Percentiles rank a stretch among this genome's conserved stretches.
phyloP scores from a whole-genome alignment of 2,329 filamentous ascomycete genomes.

The Raffaelea deltoideospora region DNA sequence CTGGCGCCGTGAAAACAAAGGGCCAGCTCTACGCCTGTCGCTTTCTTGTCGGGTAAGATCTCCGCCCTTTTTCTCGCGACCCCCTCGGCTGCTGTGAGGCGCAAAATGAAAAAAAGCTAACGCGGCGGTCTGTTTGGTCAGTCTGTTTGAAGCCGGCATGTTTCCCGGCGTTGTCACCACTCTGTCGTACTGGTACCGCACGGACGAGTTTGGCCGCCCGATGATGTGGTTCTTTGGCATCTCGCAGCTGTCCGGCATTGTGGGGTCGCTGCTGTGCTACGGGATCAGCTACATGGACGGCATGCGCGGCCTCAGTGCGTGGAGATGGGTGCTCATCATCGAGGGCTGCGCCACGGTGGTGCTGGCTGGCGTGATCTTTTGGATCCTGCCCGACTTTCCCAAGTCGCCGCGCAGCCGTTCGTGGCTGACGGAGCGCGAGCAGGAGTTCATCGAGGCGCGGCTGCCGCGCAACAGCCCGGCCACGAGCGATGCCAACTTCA shows the following conservation, averaged over 20 bases:
- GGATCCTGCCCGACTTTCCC: conserved; percentile 5
- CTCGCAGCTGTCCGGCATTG: conserved; percentile 1
- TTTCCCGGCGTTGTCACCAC: conserved; percentile 5
- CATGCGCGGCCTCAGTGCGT: conserved; percentile 4
- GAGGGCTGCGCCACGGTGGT: conserved; percentile 4
- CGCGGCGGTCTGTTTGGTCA: neutral
- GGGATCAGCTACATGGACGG: conserved; percentile 6
- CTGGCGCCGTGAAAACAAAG: conserved; percentile 1
- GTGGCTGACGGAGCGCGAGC: conserved; percentile 7
- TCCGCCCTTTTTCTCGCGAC: no score
- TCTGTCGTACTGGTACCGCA: conserved; percentile 6
- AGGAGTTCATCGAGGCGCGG: conserved; percentile 5
- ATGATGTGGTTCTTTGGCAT: conserved; percentile 6
- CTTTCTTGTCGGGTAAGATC: conserved; percentile 3
- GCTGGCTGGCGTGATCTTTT: conserved; percentile 3
- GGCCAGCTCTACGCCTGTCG: conserved; percentile 1
- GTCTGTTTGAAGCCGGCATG: conserved; percentile 5
- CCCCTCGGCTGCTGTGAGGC: neutral
- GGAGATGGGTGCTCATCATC: conserved; percentile 6
- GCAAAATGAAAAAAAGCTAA: no score
- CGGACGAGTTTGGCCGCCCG: conserved; percentile 5
- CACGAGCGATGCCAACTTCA: conserved; percentile 4
- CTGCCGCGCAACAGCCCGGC: conserved; percentile 3
- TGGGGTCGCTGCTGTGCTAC: conserved; percentile 4
- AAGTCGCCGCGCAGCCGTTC: neutral